Base-by-base conservation (phyloP, 2,329 filamentous ascomycete species). In the Hansfordia pulvinata region DNA sequence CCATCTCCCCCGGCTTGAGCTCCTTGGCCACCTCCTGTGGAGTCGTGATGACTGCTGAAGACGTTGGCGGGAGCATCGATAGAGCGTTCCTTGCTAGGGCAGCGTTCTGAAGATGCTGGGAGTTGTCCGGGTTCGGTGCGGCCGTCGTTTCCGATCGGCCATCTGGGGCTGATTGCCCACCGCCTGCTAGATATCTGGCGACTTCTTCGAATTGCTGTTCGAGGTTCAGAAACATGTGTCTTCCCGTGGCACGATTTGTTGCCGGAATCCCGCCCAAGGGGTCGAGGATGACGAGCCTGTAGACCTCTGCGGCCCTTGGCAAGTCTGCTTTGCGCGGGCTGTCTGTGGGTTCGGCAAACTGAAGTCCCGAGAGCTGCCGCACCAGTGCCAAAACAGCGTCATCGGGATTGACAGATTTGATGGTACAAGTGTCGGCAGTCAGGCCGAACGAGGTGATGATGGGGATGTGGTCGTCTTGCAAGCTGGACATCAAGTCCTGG, bases 151-250 rank as follows among this genome's bases (percentile, higher is more conserved):
- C n/a, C n/a, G n/a, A n/a, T n/a, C n/a, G n/a, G n/a, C n/a, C n/a
- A n/a, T 18, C 28, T 5, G 35, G 27, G 6, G 33, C 30, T 18
- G 33, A 30, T 4, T 33, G 29, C 6, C 32, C 30, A 17, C 40
- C 29, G 2, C 34, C 36, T 26, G 48, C 42, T 15, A 93, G 59
- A 37, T 84, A 69, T 10, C 64, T 52, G 33, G 70, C 62, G 25
- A 93, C 76, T 15, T 67, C 56, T 2, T 69, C 59, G 38, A 80
- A 93, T 46, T 98, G 88, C 44, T 96, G 85, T 44, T 92, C 80
- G 30, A 98, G 64, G 41, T 98, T 98, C 45, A 98, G 70, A 45
- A 94, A 96, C 6, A 90, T 70, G 46, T 90, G 79, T 2, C 79
- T 68, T 26, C 64, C 69, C 50, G 78, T 55, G 23, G 66, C 56